phyloP scores from a whole-genome alignment of 2,329 filamentous ascomycete genomes.

The Hypoxylon sp. region DNA sequence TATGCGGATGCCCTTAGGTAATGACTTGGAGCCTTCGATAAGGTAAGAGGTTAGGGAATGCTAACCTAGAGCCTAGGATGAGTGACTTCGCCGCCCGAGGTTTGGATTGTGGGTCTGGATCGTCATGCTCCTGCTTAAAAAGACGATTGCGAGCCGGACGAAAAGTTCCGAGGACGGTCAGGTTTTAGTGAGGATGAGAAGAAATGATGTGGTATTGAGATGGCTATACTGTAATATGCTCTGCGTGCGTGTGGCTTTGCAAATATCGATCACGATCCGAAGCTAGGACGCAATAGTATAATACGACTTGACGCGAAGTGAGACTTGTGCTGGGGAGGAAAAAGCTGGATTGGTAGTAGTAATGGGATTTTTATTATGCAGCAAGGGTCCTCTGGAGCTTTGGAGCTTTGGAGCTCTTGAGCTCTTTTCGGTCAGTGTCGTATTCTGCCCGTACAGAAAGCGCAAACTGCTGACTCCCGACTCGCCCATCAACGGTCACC shows the following conservation, averaged over 20 bases:
- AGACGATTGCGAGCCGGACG: conserved; percentile 10
- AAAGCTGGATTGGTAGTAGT: conserved; percentile 1
- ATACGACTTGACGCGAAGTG: not conserved
- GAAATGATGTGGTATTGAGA: conserved; percentile 11
- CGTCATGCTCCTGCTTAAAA: conserved; percentile 36
- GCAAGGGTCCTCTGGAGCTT: conserved; percentile 28
- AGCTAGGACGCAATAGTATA: not conserved
- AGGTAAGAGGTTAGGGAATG: conserved; percentile 10
- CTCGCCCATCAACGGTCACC: conserved; percentile 13
- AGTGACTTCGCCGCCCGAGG: conserved; percentile 32
- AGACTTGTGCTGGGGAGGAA: not conserved
- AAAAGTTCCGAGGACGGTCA: conserved; percentile 19
- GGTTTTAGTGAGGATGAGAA: conserved; percentile 17
- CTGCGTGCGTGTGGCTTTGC: not conserved
- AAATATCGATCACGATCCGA: conserved; percentile 5
- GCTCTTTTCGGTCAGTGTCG: conserved; percentile 3
- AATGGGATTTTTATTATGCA: conserved; percentile 21
- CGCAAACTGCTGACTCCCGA: conserved; percentile 16
- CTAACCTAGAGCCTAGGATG: too few relatives aligned
- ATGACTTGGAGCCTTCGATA: conserved; percentile 10
- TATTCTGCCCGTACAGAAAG: not conserved
- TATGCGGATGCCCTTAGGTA: conserved; percentile 11
- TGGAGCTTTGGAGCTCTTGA: conserved; percentile 1
- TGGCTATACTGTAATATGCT: conserved; percentile 5
- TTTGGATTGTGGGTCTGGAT: conserved; percentile 36